Conservation (phyloP, 2,329 filamentous ascomycete species). For the Fusarium penzigii region DNA sequence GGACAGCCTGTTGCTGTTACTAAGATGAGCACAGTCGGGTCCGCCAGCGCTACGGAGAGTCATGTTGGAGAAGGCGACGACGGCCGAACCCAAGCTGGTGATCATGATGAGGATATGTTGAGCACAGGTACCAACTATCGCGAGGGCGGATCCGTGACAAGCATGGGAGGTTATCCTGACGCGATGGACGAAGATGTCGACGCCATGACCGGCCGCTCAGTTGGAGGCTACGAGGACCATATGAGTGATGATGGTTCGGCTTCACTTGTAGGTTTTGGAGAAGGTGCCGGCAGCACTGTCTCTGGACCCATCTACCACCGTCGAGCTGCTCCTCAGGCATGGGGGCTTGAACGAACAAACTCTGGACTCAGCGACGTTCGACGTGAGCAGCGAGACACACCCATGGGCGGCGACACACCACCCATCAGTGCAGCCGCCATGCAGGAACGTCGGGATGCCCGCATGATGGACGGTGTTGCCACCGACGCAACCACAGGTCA, state of each 20-base stretch:
- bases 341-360: slow-evolving; percentile 51
- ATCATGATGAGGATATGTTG: slow-evolving; percentile 66
- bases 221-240: slow-evolving; percentile 62
- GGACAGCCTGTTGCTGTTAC: slow-evolving; percentile 67
- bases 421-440: slow-evolving; percentile 47
- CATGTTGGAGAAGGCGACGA: slow-evolving; percentile 59
- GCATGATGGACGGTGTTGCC: slow-evolving; percentile 67
- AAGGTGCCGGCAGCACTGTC: slow-evolving; percentile 84
- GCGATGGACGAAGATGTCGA: slow-evolving; percentile 58
- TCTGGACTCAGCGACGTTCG: slow-evolving; percentile 53
- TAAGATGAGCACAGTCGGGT: slow-evolving; percentile 88
- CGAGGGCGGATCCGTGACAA: slow-evolving; percentile 61
- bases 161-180: slow-evolving; percentile 45
- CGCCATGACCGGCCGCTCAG: slow-evolving; percentile 46
- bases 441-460: slow-evolving; percentile 59
- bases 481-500: slow-evolving; percentile 54
- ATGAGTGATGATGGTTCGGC: slow-evolving; percentile 85
- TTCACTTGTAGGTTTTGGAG: slow-evolving; percentile 87
- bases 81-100: slow-evolving; percentile 53
- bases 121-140: slow-evolving; percentile 66
- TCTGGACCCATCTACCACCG: slow-evolving; percentile 73
- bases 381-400: slow-evolving; percentile 35
- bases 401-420: slow-evolving; percentile 42
- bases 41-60: slow-evolving; percentile 83
- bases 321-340: slow-evolving; percentile 45